phyloP scores from a whole-genome alignment of 2,329 filamentous ascomycete genomes.

The Xylaria sp. region DNA sequence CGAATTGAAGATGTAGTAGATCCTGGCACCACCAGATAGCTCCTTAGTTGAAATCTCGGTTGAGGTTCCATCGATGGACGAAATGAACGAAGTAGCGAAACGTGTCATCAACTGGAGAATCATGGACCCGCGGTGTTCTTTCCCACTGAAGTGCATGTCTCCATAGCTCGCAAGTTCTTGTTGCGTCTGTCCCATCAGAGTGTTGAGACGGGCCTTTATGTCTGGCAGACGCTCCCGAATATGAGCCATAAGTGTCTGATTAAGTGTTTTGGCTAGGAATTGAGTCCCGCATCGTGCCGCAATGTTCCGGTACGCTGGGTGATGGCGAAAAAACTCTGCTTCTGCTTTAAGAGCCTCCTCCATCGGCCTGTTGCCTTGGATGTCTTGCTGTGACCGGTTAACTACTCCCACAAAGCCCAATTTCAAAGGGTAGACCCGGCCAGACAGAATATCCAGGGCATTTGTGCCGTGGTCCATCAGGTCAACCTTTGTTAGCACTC shows the following conservation, averaged over 20 bases:
- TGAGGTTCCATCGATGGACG: slow-evolving; percentile 97
- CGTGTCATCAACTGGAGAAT: slow-evolving; percentile 98
- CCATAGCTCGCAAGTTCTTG: slow-evolving; percentile 98
- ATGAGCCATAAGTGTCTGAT: slow-evolving; percentile 93
- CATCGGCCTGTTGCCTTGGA: slow-evolving; percentile 94
- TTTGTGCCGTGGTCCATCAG: slow-evolving; percentile 99
- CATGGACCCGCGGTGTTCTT: slow-evolving; percentile 93
- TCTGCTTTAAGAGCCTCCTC: slow-evolving; percentile 90
- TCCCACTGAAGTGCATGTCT: slow-evolving; percentile 96
- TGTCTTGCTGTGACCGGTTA: slow-evolving; percentile 97
- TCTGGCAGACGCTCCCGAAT: slow-evolving; percentile 96
- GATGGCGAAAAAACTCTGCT: slow-evolving; percentile 94
- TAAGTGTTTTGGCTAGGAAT: slow-evolving; percentile 92
- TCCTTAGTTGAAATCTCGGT: slow-evolving; percentile 99
- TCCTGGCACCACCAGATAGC: slow-evolving; percentile 90
- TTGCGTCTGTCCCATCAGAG: slow-evolving; percentile 99
- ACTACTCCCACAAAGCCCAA: slow-evolving; percentile 98
- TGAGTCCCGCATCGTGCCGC: slow-evolving; percentile 92
- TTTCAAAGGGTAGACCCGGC: slow-evolving; percentile 95
- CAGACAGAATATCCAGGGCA: slow-evolving; percentile 95
- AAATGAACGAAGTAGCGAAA: slow-evolving; percentile 97
- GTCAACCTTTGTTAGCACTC: slow-evolving; percentile 95
- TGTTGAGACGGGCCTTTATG: slow-evolving; percentile 97
- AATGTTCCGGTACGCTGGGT: slow-evolving; percentile 97
- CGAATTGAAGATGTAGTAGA: slow-evolving; percentile 99